Evolutionary conservation across 164 flowering plant species (phyloP), one percentile per base, ranked within the genome.

Genomic region (Buxus sempervirens): DNA sequence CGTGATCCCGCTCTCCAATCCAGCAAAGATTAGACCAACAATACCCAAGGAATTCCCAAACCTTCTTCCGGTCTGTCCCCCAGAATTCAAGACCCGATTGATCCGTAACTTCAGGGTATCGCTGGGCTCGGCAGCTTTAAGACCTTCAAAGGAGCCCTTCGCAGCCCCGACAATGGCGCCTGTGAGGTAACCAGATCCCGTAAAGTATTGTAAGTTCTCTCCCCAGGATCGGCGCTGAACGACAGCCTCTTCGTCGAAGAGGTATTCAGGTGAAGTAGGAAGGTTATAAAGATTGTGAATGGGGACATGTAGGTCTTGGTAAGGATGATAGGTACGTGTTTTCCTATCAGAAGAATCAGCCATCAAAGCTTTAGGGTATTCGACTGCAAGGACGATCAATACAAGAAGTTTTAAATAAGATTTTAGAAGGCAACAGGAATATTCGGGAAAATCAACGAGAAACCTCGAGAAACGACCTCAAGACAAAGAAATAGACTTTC

Each of bases 231-330:
- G 88, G 77, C 80, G 86, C 25, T 76, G 82, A 22, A 41, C 66
- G n/a, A 23, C 53, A 27, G 89, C 75, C 51, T 87, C 86, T 63
- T 87, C 91, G 14, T 68, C 55, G 79, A 87, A 87, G 73, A 87
- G 88, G 68, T 59, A 80, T 62, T 87, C 86, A 0, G 89, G 91
- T 1, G 91, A 75, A 21, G 86, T 82, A 2, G 89, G 91, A 60
- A 85, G 85, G 20, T 84, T 61, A 82, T 84, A 87, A 53, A 85
- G 84, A 63, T 68, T 74, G 18, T 76, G 65, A 61, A 78, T 67
- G 7, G 86, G 88, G 60, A 75, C 58, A 0, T 84, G 58, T 42
- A 85, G 78, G 26, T 85, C 79, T 42, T 81, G 86, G 81, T 85
- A 87, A 0, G 89, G 91, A 32, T 84, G 72, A 74, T 85, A 87